A percentile compares a stretch with the other conserved stretches of the same genome.
phyloP scores from a whole-genome alignment of 805 yeast species.

The Kodamaea fukazawae region DNA sequence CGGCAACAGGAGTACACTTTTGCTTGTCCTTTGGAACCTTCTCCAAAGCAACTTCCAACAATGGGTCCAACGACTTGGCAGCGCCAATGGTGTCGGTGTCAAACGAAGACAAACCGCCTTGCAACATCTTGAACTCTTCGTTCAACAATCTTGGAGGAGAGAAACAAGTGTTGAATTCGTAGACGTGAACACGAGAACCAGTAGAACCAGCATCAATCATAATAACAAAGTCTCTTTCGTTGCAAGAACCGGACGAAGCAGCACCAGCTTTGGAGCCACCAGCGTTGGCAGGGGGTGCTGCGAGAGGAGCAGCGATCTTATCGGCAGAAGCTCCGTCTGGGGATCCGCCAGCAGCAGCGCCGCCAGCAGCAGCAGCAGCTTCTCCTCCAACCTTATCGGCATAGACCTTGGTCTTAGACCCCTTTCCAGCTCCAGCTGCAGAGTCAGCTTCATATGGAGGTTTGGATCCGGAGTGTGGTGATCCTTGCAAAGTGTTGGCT shows the following conservation, averaged over 20 bases:
- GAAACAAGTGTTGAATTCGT: slow-evolving; percentile 82
- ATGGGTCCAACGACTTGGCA: slow-evolving; percentile 83
- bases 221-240: slow-evolving; percentile 66
- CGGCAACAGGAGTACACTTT: slow-evolving; percentile 89
- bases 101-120: slow-evolving; percentile 88
- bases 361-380: slow-evolving; percentile 7
- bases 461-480: slow-evolving; percentile 32
- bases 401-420: slow-evolving; percentile 17
- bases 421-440: slow-evolving; percentile 9
- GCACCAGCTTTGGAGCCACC: slow-evolving; percentile 1
- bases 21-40: slow-evolving; percentile 72
- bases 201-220: slow-evolving; percentile 99
- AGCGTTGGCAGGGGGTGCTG: background rate
- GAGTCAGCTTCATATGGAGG: slow-evolving; percentile 31
- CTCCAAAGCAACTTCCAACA: slow-evolving; percentile 71
- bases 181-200: slow-evolving; percentile 94
- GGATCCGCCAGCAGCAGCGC: slow-evolving; percentile 7
- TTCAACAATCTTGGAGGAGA: slow-evolving; percentile 77
- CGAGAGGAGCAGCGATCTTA: slow-evolving; percentile 1
- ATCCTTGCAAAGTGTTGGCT: slow-evolving; percentile 32
- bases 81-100: slow-evolving; percentile 81
- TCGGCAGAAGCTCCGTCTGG: background rate
- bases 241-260: slow-evolving; percentile 18
- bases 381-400: slow-evolving; percentile 25
- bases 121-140: slow-evolving; percentile 83